Percentiles rank a stretch among this genome's conserved stretches.
phyloP scores from a whole-genome alignment of 495 filamentous ascomycete genomes.

The Daldinia vernicosa region DNA sequence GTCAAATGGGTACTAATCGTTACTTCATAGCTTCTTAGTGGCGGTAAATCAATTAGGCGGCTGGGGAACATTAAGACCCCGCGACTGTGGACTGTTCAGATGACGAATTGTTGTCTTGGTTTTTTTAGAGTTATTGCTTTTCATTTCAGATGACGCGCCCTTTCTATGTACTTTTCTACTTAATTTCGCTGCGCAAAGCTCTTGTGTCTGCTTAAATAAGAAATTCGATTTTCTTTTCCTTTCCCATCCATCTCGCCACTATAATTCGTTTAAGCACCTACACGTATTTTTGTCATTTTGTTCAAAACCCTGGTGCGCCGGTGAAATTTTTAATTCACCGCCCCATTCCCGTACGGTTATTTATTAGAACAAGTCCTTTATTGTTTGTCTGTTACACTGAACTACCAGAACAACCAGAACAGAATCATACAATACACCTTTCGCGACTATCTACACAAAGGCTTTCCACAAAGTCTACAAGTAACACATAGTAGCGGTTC shows the following conservation, averaged over 20 bases:
- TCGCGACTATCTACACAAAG: conserved; percentile 23
- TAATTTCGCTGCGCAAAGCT: conserved; percentile 3
- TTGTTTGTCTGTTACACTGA: background rate
- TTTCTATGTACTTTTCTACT: background rate
- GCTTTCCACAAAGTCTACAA: background rate
- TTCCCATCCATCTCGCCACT: conserved; percentile 9
- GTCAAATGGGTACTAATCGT: background rate
- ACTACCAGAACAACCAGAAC: background rate
- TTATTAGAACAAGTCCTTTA: background rate
- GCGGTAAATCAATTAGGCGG: conserved; percentile 12
- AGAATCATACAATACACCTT: background rate
- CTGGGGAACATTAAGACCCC: conserved; percentile 15
- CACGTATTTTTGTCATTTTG: conserved; percentile 2
- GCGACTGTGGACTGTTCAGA: conserved; percentile 22
- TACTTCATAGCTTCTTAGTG: background rate
- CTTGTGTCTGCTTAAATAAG: conserved; percentile 22
- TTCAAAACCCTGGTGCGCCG: conserved; percentile 26
- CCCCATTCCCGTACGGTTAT: conserved; percentile 1
- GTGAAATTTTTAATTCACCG: conserved; percentile 25
- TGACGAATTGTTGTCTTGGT: conserved; percentile 17
- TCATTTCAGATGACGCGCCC: conserved; percentile 16
- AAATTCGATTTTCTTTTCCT: conserved; percentile 11
- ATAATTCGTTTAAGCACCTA: conserved; percentile 18
- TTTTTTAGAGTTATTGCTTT: background rate
- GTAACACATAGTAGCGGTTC: background rate